A percentile compares a stretch with the other conserved stretches of the same genome.
These are phyloP conservation scores for Sphagnum fallax DNA, from an alignment of 228 moss, liverwort and hornwort genomes.

Conservation along the genomic window DNA sequence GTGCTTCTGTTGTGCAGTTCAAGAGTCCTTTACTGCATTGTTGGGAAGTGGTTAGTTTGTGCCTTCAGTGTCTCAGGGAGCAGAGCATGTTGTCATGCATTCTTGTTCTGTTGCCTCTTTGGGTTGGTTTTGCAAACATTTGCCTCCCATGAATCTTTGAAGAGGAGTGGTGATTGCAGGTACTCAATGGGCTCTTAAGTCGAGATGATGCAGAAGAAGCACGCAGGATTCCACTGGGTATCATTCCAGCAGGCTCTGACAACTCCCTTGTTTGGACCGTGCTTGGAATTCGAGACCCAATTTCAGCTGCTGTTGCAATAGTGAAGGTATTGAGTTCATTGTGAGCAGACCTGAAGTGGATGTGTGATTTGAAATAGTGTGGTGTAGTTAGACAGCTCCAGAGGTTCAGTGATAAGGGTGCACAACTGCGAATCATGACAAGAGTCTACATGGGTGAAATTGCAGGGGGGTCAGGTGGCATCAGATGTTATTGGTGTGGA, in stretches of 20 bases:
- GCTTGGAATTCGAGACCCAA: conserved; percentile 53
- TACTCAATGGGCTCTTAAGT: conserved; percentile 54
- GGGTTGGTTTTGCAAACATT: neutral
- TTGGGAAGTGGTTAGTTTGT: too few relatives aligned
- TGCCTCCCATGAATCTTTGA: neutral
- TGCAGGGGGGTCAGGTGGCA: conserved; percentile 56
- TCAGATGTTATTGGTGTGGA: conserved; percentile 65
- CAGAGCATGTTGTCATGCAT: neutral
- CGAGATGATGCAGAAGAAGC: conserved; percentile 58
- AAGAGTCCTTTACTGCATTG: too few relatives aligned
- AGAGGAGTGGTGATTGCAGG: conserved; percentile 16
- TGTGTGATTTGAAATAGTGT: too few relatives aligned
- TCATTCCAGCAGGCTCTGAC: conserved; percentile 68
- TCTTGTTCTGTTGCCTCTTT: neutral
- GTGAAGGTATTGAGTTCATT: conserved; percentile 37
- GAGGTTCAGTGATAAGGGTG: too few relatives aligned
- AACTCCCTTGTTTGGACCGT: conserved; percentile 69
- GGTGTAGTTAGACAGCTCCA: too few relatives aligned
- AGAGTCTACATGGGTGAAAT: neutral
- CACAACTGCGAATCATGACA: too few relatives aligned
- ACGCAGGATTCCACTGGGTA: conserved; percentile 52
- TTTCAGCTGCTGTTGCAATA: conserved; percentile 51
- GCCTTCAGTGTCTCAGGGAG: too few relatives aligned
- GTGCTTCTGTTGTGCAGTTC: too few relatives aligned
- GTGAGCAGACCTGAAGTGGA: too few relatives aligned